Conservation (phyloP, 768 basidiomycete genomes). For the Auriscalpium vulgare region DNA sequence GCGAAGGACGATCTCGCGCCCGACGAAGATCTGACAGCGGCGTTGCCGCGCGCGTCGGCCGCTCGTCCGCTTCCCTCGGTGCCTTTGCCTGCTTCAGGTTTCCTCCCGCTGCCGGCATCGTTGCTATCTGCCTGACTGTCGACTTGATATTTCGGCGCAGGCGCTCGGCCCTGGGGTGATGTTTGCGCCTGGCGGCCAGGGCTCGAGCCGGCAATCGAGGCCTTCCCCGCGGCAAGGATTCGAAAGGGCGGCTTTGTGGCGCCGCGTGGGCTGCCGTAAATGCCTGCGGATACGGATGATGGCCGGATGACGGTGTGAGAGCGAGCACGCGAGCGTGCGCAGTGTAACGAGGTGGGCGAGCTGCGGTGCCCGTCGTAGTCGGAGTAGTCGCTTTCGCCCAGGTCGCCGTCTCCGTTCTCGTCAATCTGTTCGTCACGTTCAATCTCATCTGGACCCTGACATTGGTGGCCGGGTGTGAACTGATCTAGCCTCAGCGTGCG, state of each 20-base stretch:
- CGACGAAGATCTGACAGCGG: conserved; percentile 14
- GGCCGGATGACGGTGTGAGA: background rate
- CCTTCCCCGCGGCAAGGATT: background rate
- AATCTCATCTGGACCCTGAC: background rate
- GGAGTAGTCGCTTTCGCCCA: background rate
- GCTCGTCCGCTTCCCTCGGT: background rate
- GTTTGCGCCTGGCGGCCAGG: background rate
- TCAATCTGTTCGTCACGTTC: background rate
- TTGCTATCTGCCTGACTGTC: background rate
- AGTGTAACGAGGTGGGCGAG: background rate
- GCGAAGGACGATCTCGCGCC: conserved; percentile 33
- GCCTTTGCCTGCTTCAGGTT: background rate
- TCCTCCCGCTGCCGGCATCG: background rate
- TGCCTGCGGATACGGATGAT: background rate
- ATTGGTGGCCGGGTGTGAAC: background rate
- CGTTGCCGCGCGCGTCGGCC: conserved; percentile 18
- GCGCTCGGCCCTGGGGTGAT: background rate
- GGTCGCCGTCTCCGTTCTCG: background rate
- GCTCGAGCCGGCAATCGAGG: background rate
- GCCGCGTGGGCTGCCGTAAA: background rate
- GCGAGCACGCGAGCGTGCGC: background rate
- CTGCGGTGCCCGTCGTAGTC: background rate
- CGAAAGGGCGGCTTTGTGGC: background rate
- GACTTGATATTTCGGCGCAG: background rate
- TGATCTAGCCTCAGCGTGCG: background rate